Conservation (phyloP, 176 grass and related monocot species). For the Microstegium vimineum region DNA sequence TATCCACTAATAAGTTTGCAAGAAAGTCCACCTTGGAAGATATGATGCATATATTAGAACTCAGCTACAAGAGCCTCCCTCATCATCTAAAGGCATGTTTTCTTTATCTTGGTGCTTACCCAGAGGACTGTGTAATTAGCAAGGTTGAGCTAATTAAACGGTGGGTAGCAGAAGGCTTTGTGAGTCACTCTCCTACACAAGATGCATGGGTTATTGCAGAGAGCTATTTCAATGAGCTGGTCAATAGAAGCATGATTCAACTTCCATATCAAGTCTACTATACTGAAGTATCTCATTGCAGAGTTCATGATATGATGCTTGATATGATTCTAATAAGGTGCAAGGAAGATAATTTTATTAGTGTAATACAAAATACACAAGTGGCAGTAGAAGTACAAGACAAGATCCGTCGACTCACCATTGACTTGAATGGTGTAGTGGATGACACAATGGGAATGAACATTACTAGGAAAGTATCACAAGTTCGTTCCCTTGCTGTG, state of each 20-base stretch:
- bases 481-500: background rate
- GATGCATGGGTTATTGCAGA: constrained; percentile 17
- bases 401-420: background rate
- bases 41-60: constrained; percentile 17
- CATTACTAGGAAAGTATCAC: background rate
- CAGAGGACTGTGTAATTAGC: constrained; percentile 13
- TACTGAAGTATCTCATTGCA: background rate
- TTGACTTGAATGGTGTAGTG: background rate
- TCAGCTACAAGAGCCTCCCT: constrained; percentile 36
- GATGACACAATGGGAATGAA: background rate
- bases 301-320: constrained; percentile 40
- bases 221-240: constrained; percentile 33
- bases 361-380: background rate
- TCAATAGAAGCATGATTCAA: constrained; percentile 40
- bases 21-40: constrained; percentile 22
- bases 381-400: background rate
- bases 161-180: constrained; percentile 48
- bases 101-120: constrained; percentile 38
- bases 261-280: background rate
- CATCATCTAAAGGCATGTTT: constrained; percentile 35
- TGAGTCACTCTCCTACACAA: background rate
- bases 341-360: constrained; percentile 37
- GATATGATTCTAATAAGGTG: constrained; percentile 23
- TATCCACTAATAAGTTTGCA: background rate
- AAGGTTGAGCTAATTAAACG: constrained; percentile 19